Base-by-base conservation (phyloP, 2,329 filamentous ascomycete genomes). In the Aspergillus piperis region DNA sequence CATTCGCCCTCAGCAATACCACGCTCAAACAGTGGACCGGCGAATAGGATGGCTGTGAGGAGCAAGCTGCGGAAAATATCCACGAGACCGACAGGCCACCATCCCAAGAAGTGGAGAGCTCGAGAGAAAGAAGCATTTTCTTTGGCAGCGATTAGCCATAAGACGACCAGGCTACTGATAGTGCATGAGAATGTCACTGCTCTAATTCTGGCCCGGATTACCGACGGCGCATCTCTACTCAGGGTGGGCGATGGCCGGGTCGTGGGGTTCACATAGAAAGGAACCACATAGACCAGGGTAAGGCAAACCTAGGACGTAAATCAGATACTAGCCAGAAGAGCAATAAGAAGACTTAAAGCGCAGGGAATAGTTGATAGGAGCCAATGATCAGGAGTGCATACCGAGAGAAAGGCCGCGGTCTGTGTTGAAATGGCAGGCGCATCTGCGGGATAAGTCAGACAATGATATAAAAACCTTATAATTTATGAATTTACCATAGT, bases 241-340 rank as follows among this genome's bases (percentile, higher is more conserved):
- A 96, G 84, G 57, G 84, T 86, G 25, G 86, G 84, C 7, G 91
- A 95, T 6, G 93, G 92, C 55, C 93, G 87, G 5, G 94, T 96
- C 19, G 86, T 84, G 3, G 86, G 77, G 19, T 89, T 95, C 64
- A 94, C 82, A 81, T 99, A 97, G 77, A 98, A 92, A 23, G 95
- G 94, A 3, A 90, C 80, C 69, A 99, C 91, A 79, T 98, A 99
- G 79, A 92, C 79, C 68, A 92, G 76, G n/a, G 92, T 96, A 78
- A 96, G 96, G 63, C 88, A 77, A 63, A 93, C 79, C 91, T 90
- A 58, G 21, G 23, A 23, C 13, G 27, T 44, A 58, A 53, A 62
- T 62, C 54, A 55, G 41, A 21, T 27, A 21, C 11, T 51, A n/a
- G 23, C 21, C 17, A n/a, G 8, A 39, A 32, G 44, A 36, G 15